Conservation (phyloP, 768 basidiomycete species). For the Mycena amicta region DNA sequence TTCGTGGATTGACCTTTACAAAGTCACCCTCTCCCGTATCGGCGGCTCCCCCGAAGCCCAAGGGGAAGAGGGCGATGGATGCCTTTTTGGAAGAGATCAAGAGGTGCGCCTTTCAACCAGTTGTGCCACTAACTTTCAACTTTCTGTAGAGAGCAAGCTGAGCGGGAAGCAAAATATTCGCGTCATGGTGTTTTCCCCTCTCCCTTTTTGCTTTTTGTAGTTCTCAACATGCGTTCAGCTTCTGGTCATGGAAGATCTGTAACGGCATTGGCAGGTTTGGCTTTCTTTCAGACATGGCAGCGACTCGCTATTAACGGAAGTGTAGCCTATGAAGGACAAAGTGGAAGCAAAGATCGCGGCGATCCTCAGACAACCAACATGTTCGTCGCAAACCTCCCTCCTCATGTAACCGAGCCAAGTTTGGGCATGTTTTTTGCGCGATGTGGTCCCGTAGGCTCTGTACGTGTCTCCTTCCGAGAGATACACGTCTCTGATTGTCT, state of each 20-base stretch:
- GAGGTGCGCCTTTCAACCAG: slow-evolving; percentile 47
- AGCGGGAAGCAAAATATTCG: slow-evolving; percentile 83
- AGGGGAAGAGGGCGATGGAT: slow-evolving; percentile 97
- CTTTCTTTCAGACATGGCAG: background rate
- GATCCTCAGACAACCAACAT: slow-evolving; percentile 94
- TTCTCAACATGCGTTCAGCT: too few species aligned
- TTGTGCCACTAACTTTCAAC: slow-evolving; percentile 12
- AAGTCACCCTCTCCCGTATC: slow-evolving; percentile 58
- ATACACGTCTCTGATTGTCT: background rate
- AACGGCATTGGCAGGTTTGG: slow-evolving; percentile 85
- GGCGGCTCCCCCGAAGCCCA: slow-evolving; percentile 62
- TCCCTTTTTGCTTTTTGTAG: too few species aligned
- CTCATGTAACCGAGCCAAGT: slow-evolving; percentile 80
- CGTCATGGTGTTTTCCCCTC: slow-evolving; percentile 52
- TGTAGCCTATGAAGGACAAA: slow-evolving; percentile 87
- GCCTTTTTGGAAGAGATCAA: slow-evolving; percentile 96
- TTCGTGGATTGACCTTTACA: slow-evolving; percentile 11
- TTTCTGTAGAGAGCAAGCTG: slow-evolving; percentile 79
- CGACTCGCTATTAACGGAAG: too few species aligned
- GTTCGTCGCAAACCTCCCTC: slow-evolving; percentile 92
- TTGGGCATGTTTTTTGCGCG: slow-evolving; percentile 92
- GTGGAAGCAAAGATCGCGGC: slow-evolving; percentile 86
- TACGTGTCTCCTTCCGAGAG: slow-evolving; percentile 38
- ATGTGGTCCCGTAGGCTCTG: slow-evolving; percentile 90
- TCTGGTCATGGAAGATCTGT: slow-evolving; percentile 74